Percentiles rank a stretch among this genome's conserved stretches.
These are phyloP conservation scores for Erodium texanum DNA, from an alignment of 441 rosid species.

Conservation along the genomic window DNA sequence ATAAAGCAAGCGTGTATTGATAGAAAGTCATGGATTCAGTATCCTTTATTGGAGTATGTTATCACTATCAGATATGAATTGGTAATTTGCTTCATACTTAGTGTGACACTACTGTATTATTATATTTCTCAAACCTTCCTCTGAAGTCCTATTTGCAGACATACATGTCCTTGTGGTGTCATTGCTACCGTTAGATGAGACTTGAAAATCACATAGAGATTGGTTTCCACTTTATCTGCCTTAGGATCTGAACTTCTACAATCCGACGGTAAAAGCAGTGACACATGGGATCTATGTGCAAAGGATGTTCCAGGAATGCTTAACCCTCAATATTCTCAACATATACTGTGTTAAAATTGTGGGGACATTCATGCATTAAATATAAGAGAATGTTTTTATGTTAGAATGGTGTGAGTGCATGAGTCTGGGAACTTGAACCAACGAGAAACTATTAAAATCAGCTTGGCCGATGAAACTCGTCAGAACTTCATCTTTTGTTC, in stretches of 20 bases:
- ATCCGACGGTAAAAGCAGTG: constrained; percentile 8
- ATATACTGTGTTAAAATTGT: constrained; percentile 11
- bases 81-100: too few species aligned
- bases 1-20: background rate
- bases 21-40: too few species aligned
- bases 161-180: background rate
- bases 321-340: constrained; percentile 14
- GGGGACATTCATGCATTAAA: constrained; percentile 11
- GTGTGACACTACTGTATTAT: background rate
- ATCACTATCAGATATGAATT: too few species aligned
- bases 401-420: constrained; percentile 27
- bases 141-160: background rate
- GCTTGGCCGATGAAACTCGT: constrained; percentile 40
- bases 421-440: constrained; percentile 62
- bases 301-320: constrained; percentile 15
- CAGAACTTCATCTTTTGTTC: constrained; percentile 19
- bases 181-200: background rate
- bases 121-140: background rate
- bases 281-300: constrained; percentile 1
- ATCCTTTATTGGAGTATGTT: too few species aligned
- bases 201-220: background rate
- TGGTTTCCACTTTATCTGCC: background rate
- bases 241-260: constrained; percentile 2
- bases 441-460: constrained; percentile 13
- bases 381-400: constrained; percentile 31